phyloP scores from a whole-genome alignment of 2,329 filamentous ascomycete species.

The Metarhizium sp. region DNA sequence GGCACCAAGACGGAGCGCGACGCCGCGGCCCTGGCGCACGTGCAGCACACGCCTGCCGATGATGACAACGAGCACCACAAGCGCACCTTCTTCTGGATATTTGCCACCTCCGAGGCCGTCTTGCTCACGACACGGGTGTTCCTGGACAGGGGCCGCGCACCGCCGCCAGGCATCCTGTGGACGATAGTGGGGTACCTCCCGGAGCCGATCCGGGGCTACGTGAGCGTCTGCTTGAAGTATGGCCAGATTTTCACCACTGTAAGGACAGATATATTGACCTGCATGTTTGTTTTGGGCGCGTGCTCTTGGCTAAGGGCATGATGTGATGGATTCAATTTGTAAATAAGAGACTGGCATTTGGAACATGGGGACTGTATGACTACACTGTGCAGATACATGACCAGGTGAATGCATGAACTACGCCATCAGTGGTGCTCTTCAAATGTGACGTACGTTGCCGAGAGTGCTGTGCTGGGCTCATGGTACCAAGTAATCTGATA shows the following conservation, averaged over 20 bases:
- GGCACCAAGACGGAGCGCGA: conserved; percentile 55
- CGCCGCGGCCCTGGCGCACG: conserved; percentile 20
- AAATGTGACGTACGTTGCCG: too few species aligned
- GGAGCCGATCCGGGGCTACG: conserved; percentile 50
- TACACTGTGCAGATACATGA: too few species aligned
- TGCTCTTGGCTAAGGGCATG: conserved; percentile 33
- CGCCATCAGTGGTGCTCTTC: too few species aligned
- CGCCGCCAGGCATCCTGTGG: conserved; percentile 53
- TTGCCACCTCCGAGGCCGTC: conserved; percentile 66
- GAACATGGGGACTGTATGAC: too few species aligned
- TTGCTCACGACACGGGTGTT: conserved; percentile 64
- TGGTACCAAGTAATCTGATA: too few species aligned
- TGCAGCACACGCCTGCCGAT: conserved; percentile 14
- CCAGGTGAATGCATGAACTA: too few species aligned
- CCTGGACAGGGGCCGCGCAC: conserved; percentile 50
- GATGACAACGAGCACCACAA: conserved; percentile 22
- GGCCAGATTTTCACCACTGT: conserved; percentile 63
- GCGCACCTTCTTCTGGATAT: conserved; percentile 62
- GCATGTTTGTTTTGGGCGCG: conserved; percentile 65
- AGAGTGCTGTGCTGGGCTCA: too few species aligned
- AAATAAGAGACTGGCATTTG: too few species aligned
- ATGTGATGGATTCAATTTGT: background rate
- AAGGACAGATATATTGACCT: conserved; percentile 62
- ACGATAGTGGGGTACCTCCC: conserved; percentile 58
- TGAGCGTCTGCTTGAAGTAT: conserved; percentile 55